Evolutionary conservation across 306 rosid genomes (phyloP).

Genomic region (Quercus gilva): DNA sequence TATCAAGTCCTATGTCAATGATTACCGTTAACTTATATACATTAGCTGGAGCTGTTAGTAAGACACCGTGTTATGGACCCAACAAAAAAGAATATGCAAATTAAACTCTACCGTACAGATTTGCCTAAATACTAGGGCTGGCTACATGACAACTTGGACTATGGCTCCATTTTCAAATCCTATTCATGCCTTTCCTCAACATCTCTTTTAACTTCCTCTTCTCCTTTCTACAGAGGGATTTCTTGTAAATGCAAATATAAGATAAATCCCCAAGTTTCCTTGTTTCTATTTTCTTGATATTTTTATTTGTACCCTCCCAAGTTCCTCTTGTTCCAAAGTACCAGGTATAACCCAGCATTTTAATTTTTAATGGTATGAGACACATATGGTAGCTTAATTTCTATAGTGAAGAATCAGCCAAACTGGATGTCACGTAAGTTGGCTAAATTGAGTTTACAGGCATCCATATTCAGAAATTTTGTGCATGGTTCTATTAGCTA

Average conservation of each 20-base stretch:
- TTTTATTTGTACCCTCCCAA: background rate
- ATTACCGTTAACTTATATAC: background rate
- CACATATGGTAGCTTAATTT: background rate
- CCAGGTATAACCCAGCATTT: background rate
- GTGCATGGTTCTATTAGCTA: background rate
- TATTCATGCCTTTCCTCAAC: background rate
- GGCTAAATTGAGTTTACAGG: background rate
- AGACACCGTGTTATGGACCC: background rate
- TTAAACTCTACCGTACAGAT: background rate
- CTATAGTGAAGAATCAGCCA: background rate
- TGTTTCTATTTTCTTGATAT: background rate
- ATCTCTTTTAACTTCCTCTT: background rate
- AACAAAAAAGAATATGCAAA: background rate
- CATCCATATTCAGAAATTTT: background rate
- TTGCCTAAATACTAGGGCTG: background rate
- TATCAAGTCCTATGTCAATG: background rate
- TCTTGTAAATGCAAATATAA: background rate
- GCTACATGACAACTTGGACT: background rate
- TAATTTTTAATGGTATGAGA: background rate
- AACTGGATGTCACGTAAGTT: background rate
- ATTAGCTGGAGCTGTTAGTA: background rate
- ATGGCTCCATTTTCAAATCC: background rate
- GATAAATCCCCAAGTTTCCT: background rate
- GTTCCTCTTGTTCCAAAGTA: background rate
- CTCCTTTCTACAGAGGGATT: background rate